Conservation (phyloP, 2,329 filamentous ascomycete genomes). For the Cercospora canescens region DNA sequence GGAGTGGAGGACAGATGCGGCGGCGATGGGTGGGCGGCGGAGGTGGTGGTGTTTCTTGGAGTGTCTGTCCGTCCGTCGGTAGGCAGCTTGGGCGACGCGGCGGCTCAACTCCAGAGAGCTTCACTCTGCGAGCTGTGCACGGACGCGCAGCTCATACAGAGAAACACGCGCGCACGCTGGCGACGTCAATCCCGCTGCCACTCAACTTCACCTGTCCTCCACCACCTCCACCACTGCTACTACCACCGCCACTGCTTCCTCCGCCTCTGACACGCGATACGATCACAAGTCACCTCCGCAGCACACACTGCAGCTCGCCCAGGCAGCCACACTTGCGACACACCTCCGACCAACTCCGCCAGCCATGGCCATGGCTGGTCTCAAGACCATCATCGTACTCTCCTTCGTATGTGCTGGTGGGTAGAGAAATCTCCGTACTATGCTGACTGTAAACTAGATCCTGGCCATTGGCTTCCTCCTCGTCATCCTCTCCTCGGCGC, state of each 20-base stretch:
- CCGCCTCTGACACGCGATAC: background rate
- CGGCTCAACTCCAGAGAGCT: background rate
- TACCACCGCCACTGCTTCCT: background rate
- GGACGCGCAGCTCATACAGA: background rate
- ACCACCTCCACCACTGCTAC: no score
- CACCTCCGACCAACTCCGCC: conserved; percentile 6
- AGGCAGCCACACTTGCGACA: background rate
- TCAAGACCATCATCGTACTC: conserved; percentile 98
- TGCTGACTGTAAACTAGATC: conserved; percentile 54
- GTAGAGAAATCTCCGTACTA: conserved; percentile 11
- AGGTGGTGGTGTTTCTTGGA: background rate
- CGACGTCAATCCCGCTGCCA: background rate
- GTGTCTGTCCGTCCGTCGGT: conserved; percentile 3
- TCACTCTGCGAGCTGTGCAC: background rate
- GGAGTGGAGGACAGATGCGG: no score
- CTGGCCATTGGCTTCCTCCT: conserved; percentile 98
- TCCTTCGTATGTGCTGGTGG: conserved; percentile 69
- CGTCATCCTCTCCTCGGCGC: conserved; percentile 94
- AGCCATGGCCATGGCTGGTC: conserved; percentile 67
- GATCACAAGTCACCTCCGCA: no score
- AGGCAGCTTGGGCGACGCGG: conserved; percentile 1
- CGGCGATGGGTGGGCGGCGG: background rate
- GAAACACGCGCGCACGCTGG: background rate
- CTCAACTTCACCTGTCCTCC: background rate
- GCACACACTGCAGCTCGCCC: background rate